Base-by-base conservation (phyloP, 2,329 filamentous ascomycete species). In the Ophiostoma quercus region DNA sequence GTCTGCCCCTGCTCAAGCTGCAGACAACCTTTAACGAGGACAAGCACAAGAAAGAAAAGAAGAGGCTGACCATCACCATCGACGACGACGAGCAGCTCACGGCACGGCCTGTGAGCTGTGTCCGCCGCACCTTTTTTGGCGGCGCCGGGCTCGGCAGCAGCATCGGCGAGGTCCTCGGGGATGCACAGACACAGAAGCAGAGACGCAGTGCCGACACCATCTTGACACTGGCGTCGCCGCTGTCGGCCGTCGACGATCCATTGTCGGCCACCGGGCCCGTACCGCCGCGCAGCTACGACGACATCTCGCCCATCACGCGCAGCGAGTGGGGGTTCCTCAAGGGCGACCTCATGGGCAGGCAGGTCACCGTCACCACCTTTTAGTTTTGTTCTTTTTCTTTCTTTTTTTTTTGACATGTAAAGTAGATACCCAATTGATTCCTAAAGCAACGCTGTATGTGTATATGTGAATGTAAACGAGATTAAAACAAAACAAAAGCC, bases 321-420 rank as follows among this genome's bases (percentile, higher is more conserved):
- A 85, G 85, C 5, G 87, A 89, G 77, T 89, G 87, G 87, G 84
- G 85, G 0, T 86, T 86, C 74, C 76, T 89, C 73, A 85, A 87
- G 79, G 79, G 81, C 57, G 83, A 83, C 2, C 80, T 81, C 72
- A 79, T 78, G 63, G 78, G 78, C 19, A 81, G 80, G 74, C 74
- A 85, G 57, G 85, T 79, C 2, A 80, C 80, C 3, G 83, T 88
- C 19, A 84, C 84, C 77, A 86, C 81, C 60, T 87, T 80, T 74
- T 83, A 54, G 57, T 39, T 65, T 9, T 34, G 3, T 3, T 3
- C 6, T 34, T 34, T 3, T 34, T 34, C 6, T 3, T 34, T 34
- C 3, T 34, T 34, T 2, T 34, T 34, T 9, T 12, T 25, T 57
- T 25, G 9, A 22, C 25, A 25, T 7, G 43, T 47, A 47, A n/a